phyloP scores from a whole-genome alignment of 2,329 filamentous ascomycete genomes.

The Aspergillus terreus region DNA sequence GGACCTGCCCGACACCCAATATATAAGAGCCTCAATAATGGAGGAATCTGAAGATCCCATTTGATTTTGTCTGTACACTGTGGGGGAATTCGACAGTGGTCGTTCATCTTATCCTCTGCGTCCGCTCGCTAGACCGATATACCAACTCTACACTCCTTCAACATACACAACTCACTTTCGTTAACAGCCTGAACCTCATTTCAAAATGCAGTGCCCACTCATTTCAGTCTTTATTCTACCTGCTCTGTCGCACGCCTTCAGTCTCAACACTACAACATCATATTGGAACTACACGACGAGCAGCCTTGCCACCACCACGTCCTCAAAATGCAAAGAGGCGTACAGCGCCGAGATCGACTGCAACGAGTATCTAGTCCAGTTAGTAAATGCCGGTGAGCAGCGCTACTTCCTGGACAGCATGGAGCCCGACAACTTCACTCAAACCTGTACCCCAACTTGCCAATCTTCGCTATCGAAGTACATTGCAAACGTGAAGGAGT shows the following conservation, averaged over 20 bases:
- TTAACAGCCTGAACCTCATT: not conserved
- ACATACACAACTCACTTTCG: no score
- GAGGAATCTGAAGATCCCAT: not conserved
- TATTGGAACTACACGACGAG: slow-evolving; percentile 9
- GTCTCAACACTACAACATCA: not conserved
- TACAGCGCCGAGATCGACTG: slow-evolving; percentile 12
- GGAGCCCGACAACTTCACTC: slow-evolving; percentile 2
- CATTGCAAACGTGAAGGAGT: slow-evolving; percentile 5
- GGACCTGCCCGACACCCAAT: not conserved
- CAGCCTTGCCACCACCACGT: slow-evolving; percentile 9
- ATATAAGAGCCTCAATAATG: not conserved
- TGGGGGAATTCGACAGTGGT: no score
- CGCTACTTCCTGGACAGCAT: not conserved
- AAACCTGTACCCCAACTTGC: slow-evolving; percentile 9
- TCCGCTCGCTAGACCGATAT: no score
- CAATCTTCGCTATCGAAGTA: slow-evolving; percentile 6
- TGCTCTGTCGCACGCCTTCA: slow-evolving; percentile 2
- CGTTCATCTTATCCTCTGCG: no score
- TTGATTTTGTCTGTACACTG: not conserved
- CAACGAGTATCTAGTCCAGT: slow-evolving; percentile 4
- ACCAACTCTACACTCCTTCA: no score
- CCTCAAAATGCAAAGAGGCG: slow-evolving; percentile 9
- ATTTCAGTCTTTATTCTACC: not conserved
- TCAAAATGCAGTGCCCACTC: not conserved
- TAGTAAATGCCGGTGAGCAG: slow-evolving; percentile 3